Evolutionary conservation across 2,329 filamentous ascomycete genomes (phyloP).

Genomic region (Paraphoma chrysanthemicola): DNA sequence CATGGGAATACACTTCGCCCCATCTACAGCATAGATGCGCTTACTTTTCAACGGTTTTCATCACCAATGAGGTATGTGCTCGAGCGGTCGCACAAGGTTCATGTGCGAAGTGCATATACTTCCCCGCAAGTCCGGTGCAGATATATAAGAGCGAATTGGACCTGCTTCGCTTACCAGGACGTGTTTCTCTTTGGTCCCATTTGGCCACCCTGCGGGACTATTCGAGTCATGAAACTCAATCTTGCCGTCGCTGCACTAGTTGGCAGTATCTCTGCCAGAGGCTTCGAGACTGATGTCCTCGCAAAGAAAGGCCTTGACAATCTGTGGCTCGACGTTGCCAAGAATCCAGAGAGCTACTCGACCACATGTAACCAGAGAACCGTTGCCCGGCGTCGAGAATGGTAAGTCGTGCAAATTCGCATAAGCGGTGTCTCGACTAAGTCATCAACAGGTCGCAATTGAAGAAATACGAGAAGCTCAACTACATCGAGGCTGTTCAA

Average conservation of each 20-base stretch:
- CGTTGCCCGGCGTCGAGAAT: background rate
- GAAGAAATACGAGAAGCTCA: slow-evolving; percentile 20
- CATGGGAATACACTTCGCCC: no score
- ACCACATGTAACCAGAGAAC: background rate
- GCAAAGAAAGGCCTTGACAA: background rate
- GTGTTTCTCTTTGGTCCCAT: no score
- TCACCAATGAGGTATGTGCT: no score
- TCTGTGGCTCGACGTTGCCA: background rate
- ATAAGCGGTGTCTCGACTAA: background rate
- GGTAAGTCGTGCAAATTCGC: background rate
- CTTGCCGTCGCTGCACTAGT: background rate
- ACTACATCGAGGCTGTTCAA: slow-evolving; percentile 41
- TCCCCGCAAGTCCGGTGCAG: no score
- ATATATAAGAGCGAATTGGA: no score
- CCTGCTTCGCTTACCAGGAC: no score
- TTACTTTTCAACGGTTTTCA: no score
- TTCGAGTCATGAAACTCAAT: background rate
- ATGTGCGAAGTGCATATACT: no score
- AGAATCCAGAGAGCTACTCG: background rate
- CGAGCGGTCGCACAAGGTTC: no score
- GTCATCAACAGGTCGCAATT: slow-evolving; percentile 25
- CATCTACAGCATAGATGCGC: no score
- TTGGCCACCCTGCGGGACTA: no score
- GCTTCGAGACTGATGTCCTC: background rate
- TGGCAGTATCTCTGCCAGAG: background rate